These are phyloP conservation scores for Thermothielavioides terrestris DNA, from an alignment of 495 filamentous ascomycete species.

Conservation along the genomic window DNA sequence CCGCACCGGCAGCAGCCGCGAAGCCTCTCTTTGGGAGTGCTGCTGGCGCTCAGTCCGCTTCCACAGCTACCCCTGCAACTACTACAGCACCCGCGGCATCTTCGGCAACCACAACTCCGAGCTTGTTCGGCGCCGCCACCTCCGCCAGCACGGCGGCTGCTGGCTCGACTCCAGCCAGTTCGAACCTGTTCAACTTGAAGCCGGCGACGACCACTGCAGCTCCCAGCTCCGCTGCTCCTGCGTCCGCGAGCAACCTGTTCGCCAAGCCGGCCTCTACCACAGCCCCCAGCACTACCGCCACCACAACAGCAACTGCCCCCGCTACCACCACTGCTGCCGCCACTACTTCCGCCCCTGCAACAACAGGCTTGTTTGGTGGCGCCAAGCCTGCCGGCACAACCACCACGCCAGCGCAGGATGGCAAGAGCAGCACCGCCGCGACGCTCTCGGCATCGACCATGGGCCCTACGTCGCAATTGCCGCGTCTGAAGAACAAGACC, in stretches of 20 bases:
- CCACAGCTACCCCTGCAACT: conserved; percentile 5
- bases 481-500: conserved; percentile 91
- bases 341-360: conserved; percentile 8
- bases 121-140: conserved; percentile 15
- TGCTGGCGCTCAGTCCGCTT: not conserved
- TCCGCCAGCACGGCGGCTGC: not conserved
- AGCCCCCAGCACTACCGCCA: conserved; percentile 5
- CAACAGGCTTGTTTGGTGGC: conserved; percentile 24
- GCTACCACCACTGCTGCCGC: conserved; percentile 4
- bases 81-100: conserved; percentile 11
- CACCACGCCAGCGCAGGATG: conserved; percentile 13
- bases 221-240: conserved; percentile 1
- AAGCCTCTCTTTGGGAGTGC: conserved; percentile 6
- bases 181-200: conserved; percentile 5
- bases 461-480: conserved; percentile 71
- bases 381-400: conserved; percentile 18
- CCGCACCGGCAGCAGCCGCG: not conserved
- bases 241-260: conserved; percentile 12
- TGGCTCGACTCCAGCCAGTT: not conserved
- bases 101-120: conserved; percentile 11
- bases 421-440: conserved; percentile 24
- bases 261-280: conserved; percentile 8
- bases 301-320: conserved; percentile 2
- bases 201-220: conserved; percentile 7
- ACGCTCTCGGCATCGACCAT: conserved; percentile 60